Evolutionary conservation across 129 eudicot species (phyloP), one percentile per base, ranked within the genome.

Genomic region (Chrysanthemum lavandulifolium): DNA sequence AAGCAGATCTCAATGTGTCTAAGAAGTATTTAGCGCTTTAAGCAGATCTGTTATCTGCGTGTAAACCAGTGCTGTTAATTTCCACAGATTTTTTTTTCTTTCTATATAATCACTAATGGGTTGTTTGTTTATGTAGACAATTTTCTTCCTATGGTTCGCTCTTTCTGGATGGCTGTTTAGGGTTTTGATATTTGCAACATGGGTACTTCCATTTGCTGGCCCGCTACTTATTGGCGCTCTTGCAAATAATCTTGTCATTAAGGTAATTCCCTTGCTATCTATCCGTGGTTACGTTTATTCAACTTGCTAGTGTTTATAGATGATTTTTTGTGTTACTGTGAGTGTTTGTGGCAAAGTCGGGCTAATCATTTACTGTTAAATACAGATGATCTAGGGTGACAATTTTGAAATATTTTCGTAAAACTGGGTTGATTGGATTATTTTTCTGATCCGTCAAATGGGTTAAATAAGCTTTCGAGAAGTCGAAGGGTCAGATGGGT

Each of bases 91-190:
- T 23, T 23, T 23, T 23, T 23, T 0, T 23, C 1, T 23, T 23
- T 23, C 25, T 23, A 23, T 23, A 23, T 23, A 29, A 56, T 29
- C 3, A 27, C 59, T 78, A 2, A 65, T 19, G 6, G 3, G 11
- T 19, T 47, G 50, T 47, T 65, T 55, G 12, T 73, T 16, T 73
- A 13, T 84, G 81, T 70, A 95, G 99, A 86, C 97, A 14, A 69
- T 91, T 79, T 86, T 90, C 82, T 88, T 95, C 78, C 55, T 95
- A 10, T 95, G 97, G 99, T 88, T 91, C 80, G 96, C 95, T 13
- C 85, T 91, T 51, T 95, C 99, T 11, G 97, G 99, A 69, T 95
- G 99, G 97, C 83, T 91, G 58, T 85, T 95, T 70, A 89, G 97
- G 51, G 19, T 85, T 70, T 50, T 86, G 72, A 80, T 91, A 71